A percentile compares a stretch with the other conserved stretches of the same genome.
These are phyloP conservation scores for Cicer pinnatifidum DNA, from an alignment of 306 rosid genomes.

Conservation along the genomic window DNA sequence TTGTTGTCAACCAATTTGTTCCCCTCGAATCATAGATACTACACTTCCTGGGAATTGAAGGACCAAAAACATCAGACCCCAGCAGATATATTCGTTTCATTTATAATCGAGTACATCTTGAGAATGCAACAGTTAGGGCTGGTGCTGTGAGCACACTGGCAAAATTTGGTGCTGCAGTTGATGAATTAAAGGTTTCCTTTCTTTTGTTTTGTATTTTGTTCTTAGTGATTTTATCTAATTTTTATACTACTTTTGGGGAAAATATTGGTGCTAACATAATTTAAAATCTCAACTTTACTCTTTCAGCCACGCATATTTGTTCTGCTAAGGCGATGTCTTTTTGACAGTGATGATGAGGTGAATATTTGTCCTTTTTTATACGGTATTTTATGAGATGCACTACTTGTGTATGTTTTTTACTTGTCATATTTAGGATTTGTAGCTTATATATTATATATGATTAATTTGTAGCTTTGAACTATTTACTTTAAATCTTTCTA, in stretches of 20 bases:
- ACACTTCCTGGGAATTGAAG: slow-evolving; percentile 96
- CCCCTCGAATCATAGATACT: slow-evolving; percentile 68
- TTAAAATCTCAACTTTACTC: slow-evolving; percentile 36
- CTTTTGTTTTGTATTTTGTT: slow-evolving; percentile 12
- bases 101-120: slow-evolving; percentile 97
- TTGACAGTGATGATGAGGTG: slow-evolving; percentile 98
- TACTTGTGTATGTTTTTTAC: background rate
- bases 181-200: slow-evolving; percentile 71
- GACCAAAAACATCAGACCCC: slow-evolving; percentile 97
- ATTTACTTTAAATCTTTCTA: slow-evolving; percentile 30
- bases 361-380: slow-evolving; percentile 41
- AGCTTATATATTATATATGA: slow-evolving; percentile 2
- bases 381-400: slow-evolving; percentile 36
- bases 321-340: slow-evolving; percentile 85
- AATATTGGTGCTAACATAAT: slow-evolving; percentile 43
- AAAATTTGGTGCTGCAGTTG: slow-evolving; percentile 92
- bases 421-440: slow-evolving; percentile 1
- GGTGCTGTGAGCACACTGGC: slow-evolving; percentile 99
- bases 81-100: slow-evolving; percentile 91
- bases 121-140: slow-evolving; percentile 95
- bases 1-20: slow-evolving; percentile 34
- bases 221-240: background rate
- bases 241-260: slow-evolving; percentile 23
- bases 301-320: slow-evolving; percentile 88
- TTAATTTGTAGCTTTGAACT: slow-evolving; percentile 20